Conservation (phyloP, 106 monocot genomes). For the Alisma plantagoaquatica region DNA sequence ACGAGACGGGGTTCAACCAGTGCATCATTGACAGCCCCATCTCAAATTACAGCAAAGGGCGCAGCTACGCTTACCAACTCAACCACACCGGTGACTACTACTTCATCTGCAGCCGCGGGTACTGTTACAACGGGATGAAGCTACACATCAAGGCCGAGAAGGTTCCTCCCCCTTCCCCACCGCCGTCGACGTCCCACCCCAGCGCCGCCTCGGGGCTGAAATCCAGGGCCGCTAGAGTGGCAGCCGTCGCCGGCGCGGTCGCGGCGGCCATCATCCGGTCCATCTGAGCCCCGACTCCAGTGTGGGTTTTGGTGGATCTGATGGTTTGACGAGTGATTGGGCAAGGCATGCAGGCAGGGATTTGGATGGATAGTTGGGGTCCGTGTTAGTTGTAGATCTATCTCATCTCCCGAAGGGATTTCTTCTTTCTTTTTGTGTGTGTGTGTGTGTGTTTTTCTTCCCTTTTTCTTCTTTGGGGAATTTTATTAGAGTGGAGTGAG, state of each 20-base stretch:
- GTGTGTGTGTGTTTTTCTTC: too few species aligned
- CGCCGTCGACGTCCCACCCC: background rate
- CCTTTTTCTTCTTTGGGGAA: too few species aligned
- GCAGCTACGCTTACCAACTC: constrained; percentile 16
- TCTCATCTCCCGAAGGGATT: too few species aligned
- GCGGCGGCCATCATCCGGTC: background rate
- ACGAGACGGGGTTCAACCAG: constrained; percentile 20
- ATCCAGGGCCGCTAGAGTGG: too few species aligned
- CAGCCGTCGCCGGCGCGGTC: background rate
- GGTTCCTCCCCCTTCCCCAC: constrained; percentile 4
- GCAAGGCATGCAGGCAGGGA: too few species aligned
- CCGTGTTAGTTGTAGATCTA: too few species aligned
- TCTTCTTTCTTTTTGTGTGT: too few species aligned
- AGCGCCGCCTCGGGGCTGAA: background rate
- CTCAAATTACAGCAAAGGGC: constrained; percentile 2
- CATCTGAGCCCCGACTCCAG: background rate
- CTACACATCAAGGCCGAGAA: constrained; percentile 16
- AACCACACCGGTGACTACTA: constrained; percentile 18
- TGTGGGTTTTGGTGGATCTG: too few species aligned
- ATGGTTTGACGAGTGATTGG: too few species aligned
- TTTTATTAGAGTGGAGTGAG: too few species aligned
- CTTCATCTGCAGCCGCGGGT: constrained; percentile 37
- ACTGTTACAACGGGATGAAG: constrained; percentile 36
- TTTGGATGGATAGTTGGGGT: too few species aligned
- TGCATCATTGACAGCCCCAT: constrained; percentile 15